Conservation (phyloP, 2,329 filamentous ascomycete genomes). For the Talaromyces amestolkiae region DNA sequence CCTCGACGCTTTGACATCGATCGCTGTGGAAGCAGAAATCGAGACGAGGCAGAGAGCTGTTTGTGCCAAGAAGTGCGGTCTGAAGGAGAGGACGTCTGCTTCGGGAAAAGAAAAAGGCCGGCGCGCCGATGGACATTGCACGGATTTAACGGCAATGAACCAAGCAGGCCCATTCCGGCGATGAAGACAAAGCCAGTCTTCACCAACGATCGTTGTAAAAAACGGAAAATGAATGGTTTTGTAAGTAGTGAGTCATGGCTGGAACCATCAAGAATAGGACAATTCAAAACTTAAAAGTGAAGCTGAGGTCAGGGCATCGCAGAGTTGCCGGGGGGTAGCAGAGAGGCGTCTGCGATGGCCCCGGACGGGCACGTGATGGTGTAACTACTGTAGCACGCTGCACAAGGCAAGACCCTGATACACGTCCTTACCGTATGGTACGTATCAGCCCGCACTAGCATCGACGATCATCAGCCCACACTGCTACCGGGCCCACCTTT, state of each 20-base stretch:
- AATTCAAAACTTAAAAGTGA: neutral
- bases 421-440: conserved; percentile 2
- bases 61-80: neutral
- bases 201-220: neutral
- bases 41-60: neutral
- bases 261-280: neutral
- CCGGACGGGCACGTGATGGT: neutral
- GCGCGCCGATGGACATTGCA: conserved; percentile 2
- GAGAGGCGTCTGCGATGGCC: neutral
- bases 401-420: neutral
- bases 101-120: conserved; percentile 1
- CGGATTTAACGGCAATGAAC: conserved; percentile 1
- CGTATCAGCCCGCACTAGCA: conserved; percentile 8
- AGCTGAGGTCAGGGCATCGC: neutral
- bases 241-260: neutral
- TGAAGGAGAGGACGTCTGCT: conserved; percentile 4
- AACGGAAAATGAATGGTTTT: neutral
- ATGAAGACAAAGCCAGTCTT: neutral
- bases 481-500: neutral
- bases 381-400: neutral
- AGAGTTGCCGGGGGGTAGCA: neutral
- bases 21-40: neutral
- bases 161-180: neutral
- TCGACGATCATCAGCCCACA: conserved; percentile 13
- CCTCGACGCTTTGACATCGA: conserved; percentile 8